These are phyloP conservation scores for Lactarius deliciosus DNA, from an alignment of 768 basidiomycete species.

Conservation along the genomic window DNA sequence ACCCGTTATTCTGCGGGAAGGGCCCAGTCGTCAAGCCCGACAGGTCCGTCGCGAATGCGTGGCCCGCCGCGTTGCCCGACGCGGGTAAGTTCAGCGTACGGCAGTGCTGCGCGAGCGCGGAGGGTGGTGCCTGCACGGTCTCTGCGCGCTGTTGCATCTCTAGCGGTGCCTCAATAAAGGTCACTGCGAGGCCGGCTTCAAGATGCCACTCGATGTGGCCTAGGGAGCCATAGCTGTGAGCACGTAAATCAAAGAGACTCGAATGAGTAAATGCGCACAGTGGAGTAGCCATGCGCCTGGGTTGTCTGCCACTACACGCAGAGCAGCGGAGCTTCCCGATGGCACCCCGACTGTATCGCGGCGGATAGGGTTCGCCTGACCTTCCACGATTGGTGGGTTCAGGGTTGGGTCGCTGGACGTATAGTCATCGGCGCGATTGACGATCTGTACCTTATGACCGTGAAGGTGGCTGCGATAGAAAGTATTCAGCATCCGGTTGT, in stretches of 20 bases:
- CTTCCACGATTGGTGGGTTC: constrained; percentile 79
- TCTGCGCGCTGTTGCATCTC: constrained; percentile 53
- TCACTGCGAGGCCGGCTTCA: constrained; percentile 78
- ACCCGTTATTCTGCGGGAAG: constrained; percentile 68
- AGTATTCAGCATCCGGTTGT: not conserved
- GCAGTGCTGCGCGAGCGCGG: constrained; percentile 68
- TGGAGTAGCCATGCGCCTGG: constrained; percentile 90
- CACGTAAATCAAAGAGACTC: not conserved
- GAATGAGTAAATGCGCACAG: constrained; percentile 46
- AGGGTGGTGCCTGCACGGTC: constrained; percentile 50
- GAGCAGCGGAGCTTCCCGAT: constrained; percentile 59
- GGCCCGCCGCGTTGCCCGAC: constrained; percentile 88
- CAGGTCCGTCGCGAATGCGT: constrained; percentile 66
- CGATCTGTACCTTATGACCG: constrained; percentile 84
- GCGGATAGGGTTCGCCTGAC: constrained; percentile 85
- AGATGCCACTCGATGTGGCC: constrained; percentile 89
- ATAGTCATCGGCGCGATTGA: constrained; percentile 68
- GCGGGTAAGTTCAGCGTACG: constrained; percentile 52
- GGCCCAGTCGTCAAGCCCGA: constrained; percentile 65
- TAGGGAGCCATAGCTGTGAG: constrained; percentile 33
- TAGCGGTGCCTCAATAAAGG: constrained; percentile 81
- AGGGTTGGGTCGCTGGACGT: constrained; percentile 69
- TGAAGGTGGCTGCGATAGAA: constrained; percentile 70
- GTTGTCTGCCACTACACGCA: constrained; percentile 86
- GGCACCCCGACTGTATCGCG: constrained; percentile 86